phyloP scores from a whole-genome alignment of 2,329 filamentous ascomycete genomes.

The Fusarium nodosum region DNA sequence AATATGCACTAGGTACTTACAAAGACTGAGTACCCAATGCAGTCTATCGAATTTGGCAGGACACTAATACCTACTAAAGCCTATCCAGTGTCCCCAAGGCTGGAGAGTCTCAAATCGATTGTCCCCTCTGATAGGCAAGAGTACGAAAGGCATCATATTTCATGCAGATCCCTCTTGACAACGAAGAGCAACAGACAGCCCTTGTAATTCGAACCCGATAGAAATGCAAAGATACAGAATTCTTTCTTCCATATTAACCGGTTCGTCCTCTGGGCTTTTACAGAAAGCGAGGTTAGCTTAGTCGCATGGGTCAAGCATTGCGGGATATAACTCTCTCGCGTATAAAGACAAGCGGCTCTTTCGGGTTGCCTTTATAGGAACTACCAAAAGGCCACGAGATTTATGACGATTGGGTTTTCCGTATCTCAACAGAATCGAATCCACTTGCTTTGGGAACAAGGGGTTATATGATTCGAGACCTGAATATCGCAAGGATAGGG shows the following conservation, averaged over 20 bases:
- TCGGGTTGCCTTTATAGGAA: slow-evolving; percentile 28
- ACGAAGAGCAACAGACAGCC: neutral
- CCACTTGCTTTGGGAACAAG: slow-evolving; percentile 24
- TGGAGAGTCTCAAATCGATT: neutral
- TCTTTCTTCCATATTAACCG: slow-evolving; percentile 20
- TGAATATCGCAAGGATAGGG: slow-evolving; percentile 19
- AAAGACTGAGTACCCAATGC: neutral
- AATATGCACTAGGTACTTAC: neutral
- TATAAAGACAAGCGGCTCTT: slow-evolving; percentile 12
- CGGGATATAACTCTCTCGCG: slow-evolving; percentile 37
- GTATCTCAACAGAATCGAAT: slow-evolving; percentile 35
- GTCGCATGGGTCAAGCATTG: slow-evolving; percentile 31
- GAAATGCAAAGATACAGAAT: neutral
- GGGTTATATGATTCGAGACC: slow-evolving; percentile 33
- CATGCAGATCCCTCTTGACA: neutral
- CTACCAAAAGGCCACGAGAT: slow-evolving; percentile 18
- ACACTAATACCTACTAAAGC: neutral
- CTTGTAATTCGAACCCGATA: neutral
- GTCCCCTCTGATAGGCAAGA: neutral
- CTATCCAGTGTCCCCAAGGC: neutral
- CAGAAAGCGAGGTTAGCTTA: slow-evolving; percentile 27
- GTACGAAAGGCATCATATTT: neutral
- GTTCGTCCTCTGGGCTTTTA: neutral
- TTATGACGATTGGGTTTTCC: slow-evolving; percentile 25
- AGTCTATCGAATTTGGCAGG: neutral